These are phyloP conservation scores for Lachnellula subtilissima DNA, from an alignment of 2,329 filamentous ascomycete genomes.

Conservation along the genomic window DNA sequence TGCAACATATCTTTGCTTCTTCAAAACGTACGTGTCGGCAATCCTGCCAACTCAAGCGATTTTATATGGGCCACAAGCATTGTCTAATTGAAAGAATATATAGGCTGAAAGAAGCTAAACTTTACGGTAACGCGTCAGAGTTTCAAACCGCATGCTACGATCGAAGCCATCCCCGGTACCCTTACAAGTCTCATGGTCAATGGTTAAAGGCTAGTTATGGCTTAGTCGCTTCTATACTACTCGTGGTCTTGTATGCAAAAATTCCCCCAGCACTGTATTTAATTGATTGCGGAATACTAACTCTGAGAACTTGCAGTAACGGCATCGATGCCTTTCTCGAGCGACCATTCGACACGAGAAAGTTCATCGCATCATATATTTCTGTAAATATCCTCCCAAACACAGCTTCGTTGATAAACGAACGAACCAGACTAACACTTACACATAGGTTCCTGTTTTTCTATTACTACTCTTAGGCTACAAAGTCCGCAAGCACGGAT, in stretches of 20 bases:
- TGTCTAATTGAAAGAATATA: slow-evolving; percentile 1
- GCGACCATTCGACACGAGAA: slow-evolving; percentile 33
- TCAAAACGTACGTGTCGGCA: slow-evolving; percentile 30
- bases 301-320: slow-evolving; percentile 17
- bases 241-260: slow-evolving; percentile 28
- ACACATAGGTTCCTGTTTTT: slow-evolving; percentile 33
- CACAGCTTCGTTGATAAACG: not conserved
- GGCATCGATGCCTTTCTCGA: slow-evolving; percentile 33
- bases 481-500: slow-evolving; percentile 35
- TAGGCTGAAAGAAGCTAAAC: slow-evolving; percentile 36
- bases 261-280: too few relatives aligned
- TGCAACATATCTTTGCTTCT: slow-evolving; percentile 38
- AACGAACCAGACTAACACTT: not conserved
- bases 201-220: slow-evolving; percentile 37
- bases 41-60: not conserved
- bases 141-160: slow-evolving; percentile 34
- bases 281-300: too few relatives aligned
- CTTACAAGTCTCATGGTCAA: slow-evolving; percentile 37
- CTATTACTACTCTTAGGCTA: slow-evolving; percentile 35
- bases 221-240: slow-evolving; percentile 31
- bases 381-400: slow-evolving; percentile 30
- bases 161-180: slow-evolving; percentile 34
- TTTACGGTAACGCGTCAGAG: slow-evolving; percentile 36
- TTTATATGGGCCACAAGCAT: not conserved
- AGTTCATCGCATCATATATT: slow-evolving; percentile 38